A percentile compares a stretch with the other conserved stretches of the same genome.
phyloP scores from a whole-genome alignment of 2,329 filamentous ascomycete genomes.

The Pochonia chlamydosporia region DNA sequence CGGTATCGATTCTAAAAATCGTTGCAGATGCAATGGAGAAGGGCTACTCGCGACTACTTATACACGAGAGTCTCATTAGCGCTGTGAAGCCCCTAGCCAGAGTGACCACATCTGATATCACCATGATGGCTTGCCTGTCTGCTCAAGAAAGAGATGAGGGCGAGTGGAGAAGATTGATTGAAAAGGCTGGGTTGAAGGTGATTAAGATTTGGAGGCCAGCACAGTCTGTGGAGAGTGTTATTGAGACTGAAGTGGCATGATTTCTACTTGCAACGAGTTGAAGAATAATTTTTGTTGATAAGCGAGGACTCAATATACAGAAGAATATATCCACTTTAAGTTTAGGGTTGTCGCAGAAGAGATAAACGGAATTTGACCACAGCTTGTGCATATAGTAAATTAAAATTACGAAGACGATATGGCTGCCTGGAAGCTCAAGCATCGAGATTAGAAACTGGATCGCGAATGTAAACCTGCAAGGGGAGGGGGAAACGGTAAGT shows the following conservation, averaged over 20 bases:
- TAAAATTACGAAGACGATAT: no score
- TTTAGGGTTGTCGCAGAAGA: no score
- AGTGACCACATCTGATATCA: slow-evolving; percentile 27
- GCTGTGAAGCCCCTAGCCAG: slow-evolving; percentile 19
- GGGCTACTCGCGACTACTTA: slow-evolving; percentile 30
- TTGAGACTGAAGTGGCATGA: slow-evolving; percentile 17
- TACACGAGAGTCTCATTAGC: slow-evolving; percentile 30
- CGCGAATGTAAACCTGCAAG: no score
- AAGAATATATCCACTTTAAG: no score
- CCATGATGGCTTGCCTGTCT: slow-evolving; percentile 26
- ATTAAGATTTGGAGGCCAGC: slow-evolving; percentile 24
- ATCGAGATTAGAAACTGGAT: no score
- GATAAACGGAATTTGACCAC: no score
- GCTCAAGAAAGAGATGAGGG: slow-evolving; percentile 25
- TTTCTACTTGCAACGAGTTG: neutral
- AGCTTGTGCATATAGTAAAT: no score
- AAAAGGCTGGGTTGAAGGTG: slow-evolving; percentile 18
- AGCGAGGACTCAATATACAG: no score
- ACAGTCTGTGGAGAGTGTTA: slow-evolving; percentile 22
- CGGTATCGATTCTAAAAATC: slow-evolving; percentile 23
- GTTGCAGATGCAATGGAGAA: slow-evolving; percentile 17
- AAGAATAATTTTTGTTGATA: no score
- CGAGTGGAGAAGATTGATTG: slow-evolving; percentile 23
- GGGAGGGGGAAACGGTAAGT: no score
- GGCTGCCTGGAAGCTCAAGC: no score